phyloP scores from a whole-genome alignment of 2,329 filamentous ascomycete species.

The Dendrostoma leiphaemia region DNA sequence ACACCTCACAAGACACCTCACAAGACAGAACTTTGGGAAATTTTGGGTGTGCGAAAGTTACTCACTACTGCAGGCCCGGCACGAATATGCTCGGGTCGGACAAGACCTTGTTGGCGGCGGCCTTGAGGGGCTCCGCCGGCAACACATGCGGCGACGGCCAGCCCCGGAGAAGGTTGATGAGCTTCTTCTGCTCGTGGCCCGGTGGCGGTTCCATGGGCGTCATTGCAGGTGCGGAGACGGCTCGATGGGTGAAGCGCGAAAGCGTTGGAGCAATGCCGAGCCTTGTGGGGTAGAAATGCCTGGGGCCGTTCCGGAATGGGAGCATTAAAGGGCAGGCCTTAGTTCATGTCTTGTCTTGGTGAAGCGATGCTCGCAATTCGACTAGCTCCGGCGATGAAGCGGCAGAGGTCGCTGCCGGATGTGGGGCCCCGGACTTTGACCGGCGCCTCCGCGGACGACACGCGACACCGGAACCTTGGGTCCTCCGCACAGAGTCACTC shows the following conservation, averaged over 20 bases:
- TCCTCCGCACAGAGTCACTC: no score
- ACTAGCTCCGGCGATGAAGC: background rate
- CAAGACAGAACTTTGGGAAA: no score
- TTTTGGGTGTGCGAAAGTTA: no score
- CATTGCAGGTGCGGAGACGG: conserved; percentile 6
- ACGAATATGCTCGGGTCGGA: conserved; percentile 55
- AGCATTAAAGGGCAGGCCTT: background rate
- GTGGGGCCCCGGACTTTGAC: background rate
- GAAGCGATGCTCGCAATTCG: background rate
- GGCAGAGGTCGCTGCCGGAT: background rate
- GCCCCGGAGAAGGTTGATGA: conserved; percentile 65
- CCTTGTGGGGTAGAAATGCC: background rate
- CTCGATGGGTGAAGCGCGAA: background rate
- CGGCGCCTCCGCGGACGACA: no score
- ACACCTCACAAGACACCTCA: no score
- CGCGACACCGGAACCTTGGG: no score
- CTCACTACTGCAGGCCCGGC: conserved; percentile 52
- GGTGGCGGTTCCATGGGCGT: conserved; percentile 14
- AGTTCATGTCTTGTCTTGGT: background rate
- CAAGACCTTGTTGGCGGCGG: conserved; percentile 60
- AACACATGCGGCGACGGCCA: conserved; percentile 66
- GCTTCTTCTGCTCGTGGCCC: conserved; percentile 27
- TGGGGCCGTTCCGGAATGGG: no score
- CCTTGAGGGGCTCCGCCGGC: conserved; percentile 60
- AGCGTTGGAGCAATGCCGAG: background rate